Evolutionary conservation across 2,329 filamentous ascomycete species (phyloP).

Genomic region (Paecilomyces sp.): DNA sequence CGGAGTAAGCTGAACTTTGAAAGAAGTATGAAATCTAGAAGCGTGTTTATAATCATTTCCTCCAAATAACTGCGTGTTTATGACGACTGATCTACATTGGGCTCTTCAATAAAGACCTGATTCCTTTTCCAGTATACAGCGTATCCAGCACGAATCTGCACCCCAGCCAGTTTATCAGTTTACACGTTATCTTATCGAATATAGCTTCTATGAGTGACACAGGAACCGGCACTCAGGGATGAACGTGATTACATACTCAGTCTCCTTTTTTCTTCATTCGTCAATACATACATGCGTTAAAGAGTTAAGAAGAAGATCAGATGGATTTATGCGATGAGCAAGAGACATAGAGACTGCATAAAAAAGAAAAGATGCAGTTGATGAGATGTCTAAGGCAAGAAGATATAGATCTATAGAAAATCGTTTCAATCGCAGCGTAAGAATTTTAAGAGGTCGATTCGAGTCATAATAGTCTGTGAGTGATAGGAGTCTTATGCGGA

Average conservation of each 20-base stretch:
- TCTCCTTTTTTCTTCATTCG: neutral
- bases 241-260: neutral
- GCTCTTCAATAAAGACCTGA: neutral
- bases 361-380: neutral
- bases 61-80: neutral
- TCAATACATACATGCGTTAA: neutral
- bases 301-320: neutral
- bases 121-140: neutral
- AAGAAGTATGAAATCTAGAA: neutral
- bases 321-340: neutral
- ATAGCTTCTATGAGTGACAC: neutral
- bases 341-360: slow-evolving; percentile 8
- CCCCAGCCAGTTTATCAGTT: no score
- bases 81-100: neutral
- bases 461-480: neutral
- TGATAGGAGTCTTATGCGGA: slow-evolving; percentile 11
- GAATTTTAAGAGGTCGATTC: neutral
- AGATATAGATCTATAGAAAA: neutral
- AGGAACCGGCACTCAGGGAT: slow-evolving; percentile 6
- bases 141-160: no score
- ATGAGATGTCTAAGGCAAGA: neutral
- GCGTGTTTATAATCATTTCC: neutral
- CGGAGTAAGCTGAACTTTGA: neutral
- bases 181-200: neutral
- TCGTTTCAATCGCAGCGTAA: neutral